A percentile compares a stretch with the other conserved stretches of the same genome.
phyloP scores from a whole-genome alignment of 2,329 filamentous ascomycete species.

The Xenoacremonium recifei region DNA sequence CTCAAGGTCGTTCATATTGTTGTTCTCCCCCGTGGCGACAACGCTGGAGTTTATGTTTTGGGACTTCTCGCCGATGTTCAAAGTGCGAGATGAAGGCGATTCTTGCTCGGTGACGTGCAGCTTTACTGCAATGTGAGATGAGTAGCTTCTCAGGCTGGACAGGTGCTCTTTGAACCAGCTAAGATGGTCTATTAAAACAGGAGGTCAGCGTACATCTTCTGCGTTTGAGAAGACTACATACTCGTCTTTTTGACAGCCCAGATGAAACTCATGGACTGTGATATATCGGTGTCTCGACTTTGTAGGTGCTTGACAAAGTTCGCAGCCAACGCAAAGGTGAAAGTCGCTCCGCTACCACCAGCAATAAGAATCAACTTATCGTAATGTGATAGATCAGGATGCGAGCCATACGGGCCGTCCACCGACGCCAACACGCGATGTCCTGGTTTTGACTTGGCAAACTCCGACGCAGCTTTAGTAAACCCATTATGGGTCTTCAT shows the following conservation, averaged over 20 bases:
- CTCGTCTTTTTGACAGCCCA: constrained; percentile 39
- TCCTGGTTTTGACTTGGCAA: too few relatives aligned
- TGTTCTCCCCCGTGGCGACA: too few relatives aligned
- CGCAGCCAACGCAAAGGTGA: constrained; percentile 43
- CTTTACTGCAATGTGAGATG: too few relatives aligned
- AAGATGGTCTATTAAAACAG: constrained; percentile 33
- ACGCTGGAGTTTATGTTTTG: too few relatives aligned
- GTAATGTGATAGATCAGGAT: constrained; percentile 49
- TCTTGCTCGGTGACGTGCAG: too few relatives aligned
- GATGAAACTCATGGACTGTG: constrained; percentile 35
- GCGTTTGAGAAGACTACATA: constrained; percentile 20
- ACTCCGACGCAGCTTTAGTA: constrained; percentile 48
- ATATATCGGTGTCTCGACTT: constrained; percentile 12
- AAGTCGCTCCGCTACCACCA: constrained; percentile 61
- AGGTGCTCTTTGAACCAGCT: constrained; percentile 39
- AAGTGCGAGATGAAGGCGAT: too few relatives aligned
- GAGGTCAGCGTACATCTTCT: not conserved
- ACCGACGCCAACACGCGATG: constrained; percentile 48
- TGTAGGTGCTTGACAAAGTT: constrained; percentile 31
- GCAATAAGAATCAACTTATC: constrained; percentile 58
- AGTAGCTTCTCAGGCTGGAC: too few relatives aligned
- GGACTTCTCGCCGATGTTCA: too few relatives aligned
- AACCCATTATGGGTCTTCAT: constrained; percentile 59
- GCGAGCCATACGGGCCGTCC: constrained; percentile 59
- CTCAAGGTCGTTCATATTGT: too few relatives aligned